Base-by-base conservation (phyloP, 2,329 filamentous ascomycete species). In the Talaromyces verruculosus region DNA sequence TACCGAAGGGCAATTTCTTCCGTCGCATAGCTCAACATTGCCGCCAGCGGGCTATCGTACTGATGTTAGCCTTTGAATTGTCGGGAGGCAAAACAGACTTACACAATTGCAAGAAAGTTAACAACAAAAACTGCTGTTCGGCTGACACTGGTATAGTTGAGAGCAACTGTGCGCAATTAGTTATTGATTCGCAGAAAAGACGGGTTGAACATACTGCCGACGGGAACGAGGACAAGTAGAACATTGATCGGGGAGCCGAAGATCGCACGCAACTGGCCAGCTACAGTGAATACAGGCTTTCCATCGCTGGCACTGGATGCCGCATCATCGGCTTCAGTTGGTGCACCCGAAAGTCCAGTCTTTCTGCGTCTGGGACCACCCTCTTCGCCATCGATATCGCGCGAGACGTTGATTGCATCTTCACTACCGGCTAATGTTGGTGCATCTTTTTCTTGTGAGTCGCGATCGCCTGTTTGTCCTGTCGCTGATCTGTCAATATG, bases 51-150 rank as follows among this genome's bases (percentile, higher is more conserved):
- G 67, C 76, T 78, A 57, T 53, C 19, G 19, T 19, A 13, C 11
- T 62, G 10, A 63, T 64, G 47, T 49, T 63, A 33, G 43, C 17
- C 30, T n/a, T 45, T n/a, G 15, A 30, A 45, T 22, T 28, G 5
- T 17, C 61, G n/a, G 1, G 8, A 2, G 5, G 17, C 22, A 33
- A 17, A n/a, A 39, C 33, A 13, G 15, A 22, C 74, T 60, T 71
- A 78, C 76, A 97, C 89, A 71, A 97, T 97, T 68, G 93, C 94
- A 69, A 97, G 86, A 73, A 97, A 97, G 81, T 97, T 97, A 78
- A 97, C 86, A 65, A 93, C 87, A 73, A 97, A 97, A 57, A 95
- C 83, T 22, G 84, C 85, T 66, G 90, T 83, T 2, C 84, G 82
- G 72, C 85, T 82, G 61, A 90, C 80, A 11, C 80, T 69, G 19